Evolutionary conservation across 352 stramenopile genomes (phyloP), one percentile per base, ranked within the genome.

Genomic region (Peronospora destructor): DNA sequence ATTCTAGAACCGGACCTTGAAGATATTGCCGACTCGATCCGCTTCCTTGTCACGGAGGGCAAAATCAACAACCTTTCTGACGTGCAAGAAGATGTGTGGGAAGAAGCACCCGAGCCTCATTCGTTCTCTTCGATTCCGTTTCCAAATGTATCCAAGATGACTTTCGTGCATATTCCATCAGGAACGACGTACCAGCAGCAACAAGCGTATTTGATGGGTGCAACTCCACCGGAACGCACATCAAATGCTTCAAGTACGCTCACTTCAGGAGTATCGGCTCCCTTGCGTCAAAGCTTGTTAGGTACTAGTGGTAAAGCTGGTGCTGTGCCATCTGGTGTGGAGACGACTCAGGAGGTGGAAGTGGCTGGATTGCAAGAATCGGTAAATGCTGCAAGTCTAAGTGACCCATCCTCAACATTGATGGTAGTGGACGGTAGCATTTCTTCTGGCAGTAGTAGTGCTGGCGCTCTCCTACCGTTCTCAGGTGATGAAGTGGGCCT

Each of bases 1-100:
- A 95, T 98, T 47, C 65, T 92, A 39, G 81, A 95, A 48, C 86
- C 86, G 25, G 85, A 95, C 40, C 73, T 97, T 8, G 79, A 96
- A 65, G 91, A 97, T 40, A 97, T 98, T 53, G 93, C 88, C 36
- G 87, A 96, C 61, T 96, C 89, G 16, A 97, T 98, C 43, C 68
- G 67, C n/a, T 92, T 90, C 30, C 65, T 92, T 25, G 78, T 87
- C 10, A 90, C 76, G 2, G 82, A 92, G 50, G 82, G 78, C 21
- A 92, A 92, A 51, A 88, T 88, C 49, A 88, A 86, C 56, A 92
- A 92, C 56, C 45, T 90, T 23, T 76, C 71, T 6, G 67, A 88
- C 25, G 71, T 89, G 9, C 65, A 83, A 29, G 72, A 86, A 56
- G 82, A 90, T 29, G 73, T 92, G 4, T 92, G 82, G 82, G 82